Evolutionary conservation across 202 grass and related monocot genomes (phyloP).

Genomic region (Hordeum pubiflorum): DNA sequence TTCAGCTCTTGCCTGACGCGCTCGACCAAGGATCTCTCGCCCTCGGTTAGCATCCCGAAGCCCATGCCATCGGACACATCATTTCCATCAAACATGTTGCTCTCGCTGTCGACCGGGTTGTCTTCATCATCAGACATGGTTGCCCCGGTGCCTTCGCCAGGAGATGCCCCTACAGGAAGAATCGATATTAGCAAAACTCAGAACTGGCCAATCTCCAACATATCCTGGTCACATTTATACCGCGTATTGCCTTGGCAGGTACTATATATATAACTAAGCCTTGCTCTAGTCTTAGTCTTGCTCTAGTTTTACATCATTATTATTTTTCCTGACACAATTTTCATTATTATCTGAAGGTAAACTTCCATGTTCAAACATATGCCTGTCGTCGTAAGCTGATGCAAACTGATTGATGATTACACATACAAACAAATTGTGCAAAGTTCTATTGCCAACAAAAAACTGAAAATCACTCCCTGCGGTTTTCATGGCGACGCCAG

Average conservation of each 20-base stretch:
- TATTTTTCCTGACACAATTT: neutral
- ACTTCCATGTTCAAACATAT: neutral
- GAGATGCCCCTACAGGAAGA: constrained; percentile 62
- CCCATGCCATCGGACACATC: constrained; percentile 85
- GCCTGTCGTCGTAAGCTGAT: neutral
- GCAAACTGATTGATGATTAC: neutral
- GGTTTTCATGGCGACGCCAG: neutral
- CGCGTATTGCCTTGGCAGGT: neutral
- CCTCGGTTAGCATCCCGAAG: constrained; percentile 85
- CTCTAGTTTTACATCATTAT: neutral
- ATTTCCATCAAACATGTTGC: constrained; percentile 65
- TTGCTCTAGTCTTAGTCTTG: neutral
- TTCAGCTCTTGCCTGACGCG: constrained; percentile 84
- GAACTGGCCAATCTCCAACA: neutral
- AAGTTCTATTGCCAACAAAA: neutral
- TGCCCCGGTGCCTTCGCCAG: constrained; percentile 90
- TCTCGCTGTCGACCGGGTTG: constrained; percentile 77
- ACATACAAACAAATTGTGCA: neutral
- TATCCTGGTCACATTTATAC: neutral
- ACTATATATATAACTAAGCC: neutral
- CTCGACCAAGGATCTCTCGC: constrained; percentile 86
- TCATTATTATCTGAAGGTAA: neutral
- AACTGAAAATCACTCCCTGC: neutral
- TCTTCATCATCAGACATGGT: constrained; percentile 99
- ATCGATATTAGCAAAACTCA: neutral